Evolutionary conservation across 169 alveolate species (phyloP), one percentile per base, ranked within the genome.

Genomic region (Plasmodium inui): DNA sequence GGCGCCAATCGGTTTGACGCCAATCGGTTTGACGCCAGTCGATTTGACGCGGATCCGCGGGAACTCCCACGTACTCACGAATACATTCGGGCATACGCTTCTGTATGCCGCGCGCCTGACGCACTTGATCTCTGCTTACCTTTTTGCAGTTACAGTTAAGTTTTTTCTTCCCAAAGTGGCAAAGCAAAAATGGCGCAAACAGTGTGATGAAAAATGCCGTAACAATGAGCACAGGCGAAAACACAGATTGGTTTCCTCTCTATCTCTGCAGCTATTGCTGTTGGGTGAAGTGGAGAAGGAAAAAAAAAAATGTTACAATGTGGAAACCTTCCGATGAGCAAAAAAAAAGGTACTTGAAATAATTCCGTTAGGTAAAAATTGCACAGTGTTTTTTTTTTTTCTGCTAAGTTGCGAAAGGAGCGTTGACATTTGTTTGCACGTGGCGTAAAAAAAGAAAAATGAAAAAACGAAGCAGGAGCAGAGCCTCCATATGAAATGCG

Each of bases 181-280:
- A n/a, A 8, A 5, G 55, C 10, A 44, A 44, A 44, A 44, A 10
- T 12, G 55, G n/a, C 10, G n/a, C 17, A 44, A 12, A 1, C 9
- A 44, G n/a, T 44, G 4, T 44, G 55, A 44, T 10, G 55, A 44
- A 44, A 44, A 44, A 30, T 26, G 44, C 17, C 37, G 32, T 14
- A 70, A 28, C 74, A 26, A 1, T 10, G n/a, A 9, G 79, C 37
- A 17, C 37, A 70, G 37, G 37, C 17, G 79, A 70, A 70, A 70
- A 70, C 12, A 17, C 32, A 26, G 4, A 70, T 28, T 70, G 14
- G 37, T 70, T 70, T 28, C 37, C 32, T 28, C 44, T 70, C n/a
- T 70, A 70, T 70, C 32, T 70, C 37, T 70, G 79, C 79, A 70
- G 79, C 37, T 30, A 70, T 28, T 70, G 79, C 37, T 70, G 37